Conservation (phyloP, 2,329 filamentous ascomycete species). For the Epichloe gansuensis region DNA sequence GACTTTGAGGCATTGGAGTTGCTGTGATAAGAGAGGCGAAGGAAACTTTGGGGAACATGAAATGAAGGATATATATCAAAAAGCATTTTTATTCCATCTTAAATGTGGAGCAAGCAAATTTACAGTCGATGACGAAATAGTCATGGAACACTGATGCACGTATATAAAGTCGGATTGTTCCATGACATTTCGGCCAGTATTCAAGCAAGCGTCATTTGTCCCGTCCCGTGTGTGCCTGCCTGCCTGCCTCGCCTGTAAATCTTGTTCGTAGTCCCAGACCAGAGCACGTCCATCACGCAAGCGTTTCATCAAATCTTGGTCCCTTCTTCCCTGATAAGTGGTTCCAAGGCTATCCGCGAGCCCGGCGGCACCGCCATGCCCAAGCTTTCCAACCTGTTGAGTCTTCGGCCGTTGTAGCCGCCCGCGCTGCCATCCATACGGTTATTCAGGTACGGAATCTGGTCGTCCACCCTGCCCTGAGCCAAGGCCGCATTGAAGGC, state of each 20-base stretch:
- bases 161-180: too few relatives aligned
- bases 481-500: conserved; percentile 25
- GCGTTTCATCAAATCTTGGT: too few relatives aligned
- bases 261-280: too few relatives aligned
- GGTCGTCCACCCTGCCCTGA: conserved; percentile 28
- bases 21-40: neutral
- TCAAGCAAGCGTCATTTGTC: too few relatives aligned
- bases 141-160: too few relatives aligned
- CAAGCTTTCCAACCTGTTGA: conserved; percentile 29
- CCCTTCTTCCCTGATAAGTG: conserved; percentile 23
- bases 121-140: too few relatives aligned
- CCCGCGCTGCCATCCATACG: conserved; percentile 29
- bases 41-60: neutral
- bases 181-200: too few relatives aligned
- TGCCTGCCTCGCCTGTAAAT: too few relatives aligned
- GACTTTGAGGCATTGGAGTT: neutral
- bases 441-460: conserved; percentile 39
- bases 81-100: neutral
- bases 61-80: neutral
- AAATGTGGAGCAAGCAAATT: neutral
- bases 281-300: conserved; percentile 2
- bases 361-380: conserved; percentile 28
- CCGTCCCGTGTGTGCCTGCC: too few relatives aligned
- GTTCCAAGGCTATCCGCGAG: conserved; percentile 22
- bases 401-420: conserved; percentile 28